Evolutionary conservation across 2,329 filamentous ascomycete species (phyloP).

Genomic region (Fusarium illudens): DNA sequence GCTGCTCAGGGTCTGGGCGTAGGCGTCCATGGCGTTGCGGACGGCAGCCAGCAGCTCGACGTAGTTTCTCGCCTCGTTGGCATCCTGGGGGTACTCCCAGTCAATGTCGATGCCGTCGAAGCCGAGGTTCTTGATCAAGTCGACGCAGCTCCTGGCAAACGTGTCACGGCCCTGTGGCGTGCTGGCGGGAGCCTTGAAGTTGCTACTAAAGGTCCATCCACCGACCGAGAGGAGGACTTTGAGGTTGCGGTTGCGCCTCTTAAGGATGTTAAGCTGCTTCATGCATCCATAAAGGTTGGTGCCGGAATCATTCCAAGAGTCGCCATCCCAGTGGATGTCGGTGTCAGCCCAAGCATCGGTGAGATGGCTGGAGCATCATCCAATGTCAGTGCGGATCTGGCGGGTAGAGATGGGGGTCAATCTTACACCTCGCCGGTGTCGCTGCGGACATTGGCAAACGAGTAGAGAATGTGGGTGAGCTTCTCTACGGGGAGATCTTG

Average conservation of each 20-base stretch:
- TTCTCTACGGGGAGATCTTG: conserved; percentile 82
- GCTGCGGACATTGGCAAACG: conserved; percentile 85
- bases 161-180: conserved; percentile 71
- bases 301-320: conserved; percentile 75
- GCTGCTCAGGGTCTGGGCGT: conserved; percentile 54
- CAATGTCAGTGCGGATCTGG: conserved; percentile 1
- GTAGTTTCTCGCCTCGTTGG: conserved; percentile 63
- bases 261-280: conserved; percentile 88
- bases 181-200: conserved; percentile 80
- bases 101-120: conserved; percentile 77
- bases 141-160: conserved; percentile 79
- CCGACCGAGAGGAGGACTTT: conserved; percentile 89
- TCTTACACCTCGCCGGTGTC: conserved; percentile 80
- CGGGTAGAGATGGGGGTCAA: background rate
- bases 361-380: conserved; percentile 52
- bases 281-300: conserved; percentile 88
- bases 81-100: conserved; percentile 71
- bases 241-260: conserved; percentile 80
- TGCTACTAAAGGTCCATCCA: conserved; percentile 90
- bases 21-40: conserved; percentile 66
- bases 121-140: conserved; percentile 80
- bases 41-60: conserved; percentile 67
- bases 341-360: conserved; percentile 72
- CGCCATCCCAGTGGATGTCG: conserved; percentile 77
- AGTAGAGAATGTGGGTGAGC: conserved; percentile 88